Base-by-base conservation (phyloP, 129 eudicot genomes). In the Escallonia herrerae region DNA sequence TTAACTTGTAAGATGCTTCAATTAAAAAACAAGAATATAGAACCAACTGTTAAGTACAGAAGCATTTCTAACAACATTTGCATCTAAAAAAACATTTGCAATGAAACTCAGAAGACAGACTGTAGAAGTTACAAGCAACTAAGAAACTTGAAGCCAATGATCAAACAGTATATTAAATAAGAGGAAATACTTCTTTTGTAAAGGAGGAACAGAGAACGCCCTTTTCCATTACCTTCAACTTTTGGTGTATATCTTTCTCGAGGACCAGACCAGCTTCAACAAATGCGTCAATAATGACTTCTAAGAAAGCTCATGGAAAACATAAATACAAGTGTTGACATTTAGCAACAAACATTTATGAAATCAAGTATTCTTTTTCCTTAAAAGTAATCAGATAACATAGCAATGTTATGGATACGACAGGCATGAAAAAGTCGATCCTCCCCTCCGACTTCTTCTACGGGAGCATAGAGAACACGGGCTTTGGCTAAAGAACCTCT, bases 231-330 rank as follows among this genome's bases (percentile, higher is more conserved):
- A 93, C 98, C 95, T 83, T 83, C 38, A 93, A 70, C 58, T 82
- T 69, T 44, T 74, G 91, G 13, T 68, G 65, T 45, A 74, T 86
- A 65, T 88, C 96, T 66, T 63, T 93, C 50, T 83, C 91, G 43
- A 93, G 86, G 77, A 93, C 98, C 44, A 93, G 86, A n/a, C 98
- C 98, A 54, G 91, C 95, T 71, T 93, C 76, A 13, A 70, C 74
- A 74, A 88, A 93, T 57, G 96, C 89, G 77, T 93, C 86, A 39
- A 71, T 85, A 39, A 93, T 93, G 76, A 93, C 78, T 62, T 83
- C 98, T 93, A 79, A 61, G 68, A 76, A 73, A 68, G 80, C 64
- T 88, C 44, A 93, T 67, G 85, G 79, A 83, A 9, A 77, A 65
- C 59, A 75, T 5, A 41, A 8, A 43, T 60, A 22, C 33, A 22